Evolutionary conservation across 208 protist species (phyloP).

Genomic region (Trypanosoma lewisi): DNA sequence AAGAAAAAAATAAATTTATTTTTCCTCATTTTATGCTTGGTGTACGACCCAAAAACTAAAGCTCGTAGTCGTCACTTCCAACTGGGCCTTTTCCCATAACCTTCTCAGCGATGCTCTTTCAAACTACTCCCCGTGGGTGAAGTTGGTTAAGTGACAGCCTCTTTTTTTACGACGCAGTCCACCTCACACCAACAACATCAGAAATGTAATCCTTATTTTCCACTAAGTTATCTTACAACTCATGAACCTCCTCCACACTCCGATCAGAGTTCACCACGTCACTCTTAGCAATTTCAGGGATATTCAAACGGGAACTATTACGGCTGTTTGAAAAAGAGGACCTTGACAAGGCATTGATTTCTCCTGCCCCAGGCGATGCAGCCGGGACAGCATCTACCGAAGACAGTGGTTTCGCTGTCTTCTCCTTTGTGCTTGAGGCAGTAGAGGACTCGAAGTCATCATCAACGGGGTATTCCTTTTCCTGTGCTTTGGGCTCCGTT

Average conservation of each 20-base stretch:
- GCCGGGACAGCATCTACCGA: too few species aligned
- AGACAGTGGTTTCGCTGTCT: constrained; percentile 11
- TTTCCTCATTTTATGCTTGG: background rate
- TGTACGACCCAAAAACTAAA: background rate
- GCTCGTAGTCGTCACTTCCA: constrained; percentile 3
- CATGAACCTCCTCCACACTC: too few species aligned
- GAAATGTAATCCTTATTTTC: background rate
- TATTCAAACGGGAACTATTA: background rate
- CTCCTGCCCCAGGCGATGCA: background rate
- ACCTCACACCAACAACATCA: background rate
- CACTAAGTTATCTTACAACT: background rate
- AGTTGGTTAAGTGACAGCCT: background rate
- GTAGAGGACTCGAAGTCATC: too few species aligned
- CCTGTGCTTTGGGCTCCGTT: constrained; percentile 2
- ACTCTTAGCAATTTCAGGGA: background rate
- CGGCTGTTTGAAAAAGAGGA: background rate
- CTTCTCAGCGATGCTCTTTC: background rate
- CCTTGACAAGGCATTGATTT: constrained; percentile 36
- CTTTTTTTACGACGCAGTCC: background rate
- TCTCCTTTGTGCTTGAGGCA: background rate
- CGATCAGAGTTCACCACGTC: background rate
- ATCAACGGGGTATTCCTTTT: too few species aligned
- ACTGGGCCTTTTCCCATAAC: background rate
- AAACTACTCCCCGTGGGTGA: background rate
- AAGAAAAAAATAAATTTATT: too few species aligned